A percentile compares a stretch with the other conserved stretches of the same genome.
Conservation (phyloP, 768 basidiomycete genomes). For the Xerocomellus intermedius region DNA sequence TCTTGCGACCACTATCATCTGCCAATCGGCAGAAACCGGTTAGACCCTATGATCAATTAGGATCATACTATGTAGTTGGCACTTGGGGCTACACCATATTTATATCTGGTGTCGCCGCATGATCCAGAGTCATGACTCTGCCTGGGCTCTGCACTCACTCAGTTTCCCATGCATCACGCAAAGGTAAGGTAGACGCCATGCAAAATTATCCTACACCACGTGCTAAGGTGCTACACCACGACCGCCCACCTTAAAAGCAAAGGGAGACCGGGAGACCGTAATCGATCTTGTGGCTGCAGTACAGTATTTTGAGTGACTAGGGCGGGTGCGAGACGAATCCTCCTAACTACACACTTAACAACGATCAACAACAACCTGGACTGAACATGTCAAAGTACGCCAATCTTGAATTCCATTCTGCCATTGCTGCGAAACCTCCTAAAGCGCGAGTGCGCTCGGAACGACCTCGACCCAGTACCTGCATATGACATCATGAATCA, state of each 20-base stretch:
- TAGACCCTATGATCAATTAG: too few species aligned
- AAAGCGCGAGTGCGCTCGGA: constrained; percentile 33
- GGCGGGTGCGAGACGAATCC: background rate
- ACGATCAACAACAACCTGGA: constrained; percentile 3
- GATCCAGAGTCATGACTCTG: background rate
- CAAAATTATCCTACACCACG: too few species aligned
- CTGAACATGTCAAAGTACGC: constrained; percentile 2
- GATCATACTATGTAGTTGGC: too few species aligned
- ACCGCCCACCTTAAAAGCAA: too few species aligned
- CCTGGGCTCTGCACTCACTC: background rate
- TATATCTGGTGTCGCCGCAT: background rate
- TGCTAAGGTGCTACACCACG: too few species aligned
- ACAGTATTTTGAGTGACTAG: background rate
- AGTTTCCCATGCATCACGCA: background rate
- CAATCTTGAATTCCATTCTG: background rate
- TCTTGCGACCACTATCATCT: too few species aligned
- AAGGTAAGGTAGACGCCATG: too few species aligned
- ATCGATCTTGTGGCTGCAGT: too few species aligned
- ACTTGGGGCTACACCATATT: too few species aligned
- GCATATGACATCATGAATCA: background rate
- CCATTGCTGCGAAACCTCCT: background rate
- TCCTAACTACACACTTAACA: background rate
- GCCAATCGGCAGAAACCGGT: too few species aligned
- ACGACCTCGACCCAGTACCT: constrained; percentile 66
- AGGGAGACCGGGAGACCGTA: background rate